Conservation (phyloP, 257 asterid genomes). For the Nicotiana undulata region DNA sequence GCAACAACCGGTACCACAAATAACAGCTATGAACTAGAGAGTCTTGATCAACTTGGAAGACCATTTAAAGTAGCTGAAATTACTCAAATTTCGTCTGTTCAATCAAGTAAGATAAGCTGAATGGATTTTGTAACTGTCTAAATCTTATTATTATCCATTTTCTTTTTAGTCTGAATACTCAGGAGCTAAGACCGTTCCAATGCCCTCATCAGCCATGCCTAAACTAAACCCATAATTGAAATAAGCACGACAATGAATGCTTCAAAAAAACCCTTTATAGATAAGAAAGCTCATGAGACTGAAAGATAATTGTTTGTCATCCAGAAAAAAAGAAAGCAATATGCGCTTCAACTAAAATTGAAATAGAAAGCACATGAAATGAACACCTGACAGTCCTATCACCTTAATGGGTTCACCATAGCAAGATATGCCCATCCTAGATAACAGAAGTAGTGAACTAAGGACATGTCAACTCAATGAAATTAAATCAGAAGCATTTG, state of each 20-base stretch:
- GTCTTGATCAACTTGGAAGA: not conserved
- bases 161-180: not conserved
- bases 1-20: not conserved
- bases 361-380: not conserved
- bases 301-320: not conserved
- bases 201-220: not conserved
- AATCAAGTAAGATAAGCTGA: not conserved
- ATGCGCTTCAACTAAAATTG: not conserved
- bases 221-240: not conserved
- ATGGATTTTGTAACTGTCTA: not conserved
- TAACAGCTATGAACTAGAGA: not conserved
- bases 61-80: constrained; percentile 1
- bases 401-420: not conserved
- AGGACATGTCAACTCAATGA: not conserved
- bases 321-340: not conserved
- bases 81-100: not conserved
- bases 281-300: not conserved
- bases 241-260: not conserved
- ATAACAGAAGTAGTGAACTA: not conserved
- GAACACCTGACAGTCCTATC: not conserved
- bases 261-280: not conserved
- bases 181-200: not conserved
- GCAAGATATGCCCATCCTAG: not conserved
- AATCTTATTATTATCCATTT: not conserved
- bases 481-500: not conserved